These are phyloP conservation scores for Globisporangium paroecandrum DNA, from an alignment of 352 stramenopile genomes.

Conservation along the genomic window DNA sequence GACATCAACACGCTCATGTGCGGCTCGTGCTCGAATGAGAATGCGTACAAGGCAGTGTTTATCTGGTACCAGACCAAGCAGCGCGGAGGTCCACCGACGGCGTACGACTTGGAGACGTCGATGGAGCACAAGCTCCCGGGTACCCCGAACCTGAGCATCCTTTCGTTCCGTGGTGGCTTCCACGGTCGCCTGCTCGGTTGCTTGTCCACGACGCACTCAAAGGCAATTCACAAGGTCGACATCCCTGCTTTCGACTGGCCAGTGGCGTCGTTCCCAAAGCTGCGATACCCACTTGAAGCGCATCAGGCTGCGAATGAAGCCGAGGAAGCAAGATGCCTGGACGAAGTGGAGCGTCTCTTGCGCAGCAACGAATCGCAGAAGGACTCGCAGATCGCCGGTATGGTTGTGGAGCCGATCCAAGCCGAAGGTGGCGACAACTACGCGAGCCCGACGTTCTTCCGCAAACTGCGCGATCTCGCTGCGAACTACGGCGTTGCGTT, in stretches of 20 bases:
- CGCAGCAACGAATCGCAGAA: constrained; percentile 30
- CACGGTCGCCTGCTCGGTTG: constrained; percentile 77
- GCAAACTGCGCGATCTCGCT: constrained; percentile 48
- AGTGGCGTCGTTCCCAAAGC: constrained; percentile 66
- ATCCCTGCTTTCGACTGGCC: constrained; percentile 84
- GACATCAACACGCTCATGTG: constrained; percentile 88
- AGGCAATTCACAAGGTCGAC: constrained; percentile 85
- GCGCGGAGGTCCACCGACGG: constrained; percentile 56
- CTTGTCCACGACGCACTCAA: constrained; percentile 82
- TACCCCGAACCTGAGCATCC: constrained; percentile 69
- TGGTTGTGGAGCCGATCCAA: constrained; percentile 82
- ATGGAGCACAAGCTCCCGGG: constrained; percentile 71
- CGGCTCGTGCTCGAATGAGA: constrained; percentile 85
- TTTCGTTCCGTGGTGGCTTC: constrained; percentile 84
- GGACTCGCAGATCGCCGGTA: constrained; percentile 56
- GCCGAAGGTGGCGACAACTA: constrained; percentile 80
- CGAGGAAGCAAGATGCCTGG: constrained; percentile 67
- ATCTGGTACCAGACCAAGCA: constrained; percentile 84
- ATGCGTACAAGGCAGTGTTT: constrained; percentile 86
- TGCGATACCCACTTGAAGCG: constrained; percentile 62
- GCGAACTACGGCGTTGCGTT: constrained; percentile 64
- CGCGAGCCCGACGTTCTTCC: constrained; percentile 72
- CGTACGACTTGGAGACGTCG: constrained; percentile 59
- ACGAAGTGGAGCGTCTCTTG: constrained; percentile 58
- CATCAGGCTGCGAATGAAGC: constrained; percentile 58